Evolutionary conservation across 805 yeast species (phyloP), one percentile per base, ranked within the genome.

Genomic region (Saturnispora bothae): DNA sequence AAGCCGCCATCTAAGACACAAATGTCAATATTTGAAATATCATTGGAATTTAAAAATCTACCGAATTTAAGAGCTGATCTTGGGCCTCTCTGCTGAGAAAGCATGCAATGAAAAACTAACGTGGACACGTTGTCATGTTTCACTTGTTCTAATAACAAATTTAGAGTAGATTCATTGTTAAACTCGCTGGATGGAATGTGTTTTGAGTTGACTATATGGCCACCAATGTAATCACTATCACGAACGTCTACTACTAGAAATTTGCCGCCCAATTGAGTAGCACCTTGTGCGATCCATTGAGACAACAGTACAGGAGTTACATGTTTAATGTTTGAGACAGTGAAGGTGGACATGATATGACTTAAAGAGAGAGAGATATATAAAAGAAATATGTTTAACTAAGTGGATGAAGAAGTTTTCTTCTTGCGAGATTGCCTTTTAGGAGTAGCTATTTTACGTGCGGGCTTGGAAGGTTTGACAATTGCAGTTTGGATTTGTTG

Each of bases 31-130:
- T 57, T 51, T 3, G 59, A 55, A 23, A 54, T 49, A 7, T 8
- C 9, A 19, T 4, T 10, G 19, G 51, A 52, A 16, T 43, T 39
- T 12, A 70, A 60, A 45, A 65, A 64, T 40, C 78, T 57, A 45
- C 67, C 51, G 49, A 81, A 80, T 48, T 64, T 65, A 58, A 77
- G 60, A 0, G 96, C 86, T 3, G 95, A 72, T 3, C 83, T 65
- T 0, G 97, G 97, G 0, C 97, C 97, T 37, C 98, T 65, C 43
- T 80, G 94, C 57, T 92, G 97, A 3, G 94, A 79, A 22, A 83
- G 65, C 21, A 88, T 86, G 57, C 98, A 89, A 56, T 92, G 96
- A 61, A 89, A 92, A 0, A 92, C 80, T 0, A 85, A 72, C 38
- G 71, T 75, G 31, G 66, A 61, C 5, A 58, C 52, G 4, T 56